These are phyloP conservation scores for Botrytis medusae DNA, from an alignment of 2,329 filamentous ascomycete genomes.

Conservation along the genomic window DNA sequence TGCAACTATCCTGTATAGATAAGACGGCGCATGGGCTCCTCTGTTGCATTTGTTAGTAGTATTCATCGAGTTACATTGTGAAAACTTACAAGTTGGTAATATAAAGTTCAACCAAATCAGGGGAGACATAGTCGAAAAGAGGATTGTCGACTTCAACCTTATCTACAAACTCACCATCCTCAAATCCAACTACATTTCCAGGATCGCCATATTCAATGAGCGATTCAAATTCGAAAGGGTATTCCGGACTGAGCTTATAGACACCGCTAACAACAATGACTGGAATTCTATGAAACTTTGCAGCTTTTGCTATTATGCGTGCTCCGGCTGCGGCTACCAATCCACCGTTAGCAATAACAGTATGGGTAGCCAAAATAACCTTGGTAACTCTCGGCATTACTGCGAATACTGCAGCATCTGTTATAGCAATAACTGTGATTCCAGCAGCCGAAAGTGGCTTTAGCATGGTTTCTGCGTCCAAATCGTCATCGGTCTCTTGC, in stretches of 20 bases:
- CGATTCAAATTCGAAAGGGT: constrained; percentile 77
- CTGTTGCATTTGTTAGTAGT: constrained; percentile 41
- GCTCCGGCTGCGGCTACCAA: constrained; percentile 84
- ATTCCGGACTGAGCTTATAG: constrained; percentile 90
- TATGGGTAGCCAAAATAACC: constrained; percentile 85
- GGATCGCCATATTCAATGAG: constrained; percentile 86
- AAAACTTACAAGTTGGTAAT: constrained; percentile 76
- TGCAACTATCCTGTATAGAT: constrained; percentile 69
- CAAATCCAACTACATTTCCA: constrained; percentile 71
- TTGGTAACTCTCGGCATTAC: constrained; percentile 96
- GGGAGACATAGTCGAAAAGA: constrained; percentile 77
- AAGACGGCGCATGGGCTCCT: constrained; percentile 67
- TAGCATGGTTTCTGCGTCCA: constrained; percentile 57
- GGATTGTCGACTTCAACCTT: constrained; percentile 77
- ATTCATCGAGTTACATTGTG: constrained; percentile 29
- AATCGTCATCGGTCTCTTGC: constrained; percentile 44
- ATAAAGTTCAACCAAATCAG: constrained; percentile 74
- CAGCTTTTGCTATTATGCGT: constrained; percentile 78
- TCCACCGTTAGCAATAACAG: constrained; percentile 84
- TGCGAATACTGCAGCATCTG: constrained; percentile 82
- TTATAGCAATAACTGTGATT: constrained; percentile 78
- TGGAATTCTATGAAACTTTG: constrained; percentile 75
- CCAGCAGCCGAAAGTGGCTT: constrained; percentile 78
- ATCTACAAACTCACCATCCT: constrained; percentile 76
- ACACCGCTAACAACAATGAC: constrained; percentile 89